Conservation (phyloP, 148 eudicot species). For the Bassia scoparia region DNA sequence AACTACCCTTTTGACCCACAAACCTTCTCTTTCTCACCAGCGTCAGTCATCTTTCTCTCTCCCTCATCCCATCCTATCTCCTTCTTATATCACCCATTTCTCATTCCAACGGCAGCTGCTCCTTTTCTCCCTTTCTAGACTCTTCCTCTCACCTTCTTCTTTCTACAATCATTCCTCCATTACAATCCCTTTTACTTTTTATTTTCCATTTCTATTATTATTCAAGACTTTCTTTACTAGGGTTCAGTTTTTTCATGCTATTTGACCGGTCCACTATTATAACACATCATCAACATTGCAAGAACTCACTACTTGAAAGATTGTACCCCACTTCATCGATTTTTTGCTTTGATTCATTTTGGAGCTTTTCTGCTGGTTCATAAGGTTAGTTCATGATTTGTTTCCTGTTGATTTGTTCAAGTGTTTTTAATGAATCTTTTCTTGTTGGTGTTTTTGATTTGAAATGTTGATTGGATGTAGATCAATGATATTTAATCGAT, state of each 20-base stretch:
- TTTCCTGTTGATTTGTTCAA: not conserved
- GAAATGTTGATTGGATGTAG: not conserved
- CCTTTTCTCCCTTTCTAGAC: constrained; percentile 29
- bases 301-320: too few relatives aligned
- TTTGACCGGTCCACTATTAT: too few relatives aligned
- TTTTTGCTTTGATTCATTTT: not conserved
- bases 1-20: constrained; percentile 13
- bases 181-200: too few relatives aligned
- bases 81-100: not conserved
- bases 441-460: not conserved
- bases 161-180: too few relatives aligned
- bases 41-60: not conserved
- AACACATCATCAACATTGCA: too few relatives aligned
- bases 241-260: too few relatives aligned
- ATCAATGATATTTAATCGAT: not conserved
- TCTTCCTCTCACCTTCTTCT: constrained; percentile 14
- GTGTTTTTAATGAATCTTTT: not conserved
- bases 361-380: not conserved
- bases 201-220: too few relatives aligned
- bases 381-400: constrained; percentile 14
- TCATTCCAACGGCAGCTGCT: constrained; percentile 26
- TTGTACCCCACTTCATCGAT: not conserved
- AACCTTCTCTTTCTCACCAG: too few relatives aligned
- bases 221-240: too few relatives aligned
- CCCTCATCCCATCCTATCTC: constrained; percentile 23